Base-by-base conservation (phyloP, 371 early-diverging fungal species). In the Basidiobolus meristosporus region DNA sequence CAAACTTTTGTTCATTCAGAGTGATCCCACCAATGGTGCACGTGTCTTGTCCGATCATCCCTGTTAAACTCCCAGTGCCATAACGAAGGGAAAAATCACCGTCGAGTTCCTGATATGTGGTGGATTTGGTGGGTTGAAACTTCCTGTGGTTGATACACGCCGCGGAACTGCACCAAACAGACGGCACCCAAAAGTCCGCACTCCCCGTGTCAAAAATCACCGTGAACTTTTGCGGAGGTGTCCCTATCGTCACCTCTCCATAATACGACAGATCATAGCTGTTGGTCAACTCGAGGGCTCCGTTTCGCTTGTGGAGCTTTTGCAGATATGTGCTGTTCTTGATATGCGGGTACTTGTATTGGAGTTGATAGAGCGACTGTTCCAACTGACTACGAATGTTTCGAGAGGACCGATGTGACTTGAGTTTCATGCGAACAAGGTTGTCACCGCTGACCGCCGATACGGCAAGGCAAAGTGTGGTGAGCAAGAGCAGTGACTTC, bases 131-230 rank as follows among this genome's bases (percentile, higher is more conserved):
- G 31, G 85, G 68, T 48, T 86, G 78, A 57, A 71, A 96, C 9
- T 82, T 75, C 23, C 65, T 48, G 54, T 93, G 93, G 45, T 90
- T 59, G 72, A 71, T 83, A 54, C 96, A 96, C 6, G 93, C 88
- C 46, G 91, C 84, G 1, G 86, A 84, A 31, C 52, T 60, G 66
- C 97, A 96, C 42, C 74, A 76, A 1, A 77, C 83, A n/a, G 87
- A 88, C 4, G 95, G 95, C 19, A 96, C 90, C 95, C 93, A 90
- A 23, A 90, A 69, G 53, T 91, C 90, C 34, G 82, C 75, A 28
- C 88, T 86, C 3, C 90, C 93, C 2, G 92, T 90, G 57, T 92
- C 95, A 41, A 91, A 82, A 10, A 96, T 78, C 21, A 91, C 87
- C 18, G 74, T 71, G 60, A 95, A 95, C 6, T 54, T 64, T 57